Conservation (phyloP, 495 filamentous ascomycete genomes). For the Halenospora varia region DNA sequence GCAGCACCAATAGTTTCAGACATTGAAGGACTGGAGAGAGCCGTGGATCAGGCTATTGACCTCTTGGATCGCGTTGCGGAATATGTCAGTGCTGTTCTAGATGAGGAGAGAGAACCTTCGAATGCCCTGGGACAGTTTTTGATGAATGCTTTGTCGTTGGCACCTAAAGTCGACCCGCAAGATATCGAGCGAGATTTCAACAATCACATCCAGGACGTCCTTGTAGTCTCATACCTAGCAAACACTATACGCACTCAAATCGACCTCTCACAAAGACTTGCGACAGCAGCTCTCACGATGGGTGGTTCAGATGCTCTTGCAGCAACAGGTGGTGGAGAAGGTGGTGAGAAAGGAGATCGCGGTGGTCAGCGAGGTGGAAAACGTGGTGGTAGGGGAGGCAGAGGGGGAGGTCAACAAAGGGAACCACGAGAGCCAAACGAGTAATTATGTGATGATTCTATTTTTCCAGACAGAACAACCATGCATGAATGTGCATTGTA, state of each 20-base stretch:
- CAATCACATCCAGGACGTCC: slow-evolving; percentile 97
- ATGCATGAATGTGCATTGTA: slow-evolving; percentile 28
- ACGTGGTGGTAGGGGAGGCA: slow-evolving; percentile 38
- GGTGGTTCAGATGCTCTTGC: slow-evolving; percentile 41
- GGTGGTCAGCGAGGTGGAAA: slow-evolving; percentile 33
- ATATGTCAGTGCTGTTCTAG: slow-evolving; percentile 79
- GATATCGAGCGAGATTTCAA: slow-evolving; percentile 98
- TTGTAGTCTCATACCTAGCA: slow-evolving; percentile 93
- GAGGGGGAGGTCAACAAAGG: slow-evolving; percentile 34
- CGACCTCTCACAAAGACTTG: slow-evolving; percentile 89
- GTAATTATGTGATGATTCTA: slow-evolving; percentile 14
- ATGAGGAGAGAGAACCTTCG: slow-evolving; percentile 60
- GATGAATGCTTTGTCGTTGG: slow-evolving; percentile 83
- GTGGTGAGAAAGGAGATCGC: slow-evolving; percentile 28
- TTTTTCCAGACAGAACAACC: slow-evolving; percentile 14
- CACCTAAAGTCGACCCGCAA: slow-evolving; percentile 85
- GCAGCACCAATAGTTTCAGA: slow-evolving; percentile 70
- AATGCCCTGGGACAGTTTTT: slow-evolving; percentile 91
- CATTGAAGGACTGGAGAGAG: slow-evolving; percentile 79
- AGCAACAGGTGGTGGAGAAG: slow-evolving; percentile 38
- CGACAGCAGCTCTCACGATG: slow-evolving; percentile 73
- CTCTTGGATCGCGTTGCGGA: slow-evolving; percentile 86
- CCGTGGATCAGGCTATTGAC: slow-evolving; percentile 77
- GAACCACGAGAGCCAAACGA: slow-evolving; percentile 31
- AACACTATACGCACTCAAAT: slow-evolving; percentile 99